Evolutionary conservation across 352 stramenopile genomes (phyloP).

Genomic region (Pythium volutum): DNA sequence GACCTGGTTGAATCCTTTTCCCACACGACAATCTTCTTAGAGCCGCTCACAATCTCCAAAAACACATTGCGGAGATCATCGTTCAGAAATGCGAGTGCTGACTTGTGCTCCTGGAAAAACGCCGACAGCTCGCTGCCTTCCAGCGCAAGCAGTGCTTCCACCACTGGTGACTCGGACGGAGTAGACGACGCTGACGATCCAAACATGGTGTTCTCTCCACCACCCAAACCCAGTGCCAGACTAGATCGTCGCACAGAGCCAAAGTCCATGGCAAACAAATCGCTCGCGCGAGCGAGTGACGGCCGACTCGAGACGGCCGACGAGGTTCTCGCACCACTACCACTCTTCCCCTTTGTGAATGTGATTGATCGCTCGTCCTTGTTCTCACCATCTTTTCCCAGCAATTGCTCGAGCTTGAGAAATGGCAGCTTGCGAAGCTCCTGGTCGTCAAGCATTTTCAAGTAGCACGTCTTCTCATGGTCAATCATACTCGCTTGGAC

Average conservation of each 20-base stretch:
- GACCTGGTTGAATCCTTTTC: slow-evolving; percentile 43
- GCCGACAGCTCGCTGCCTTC: slow-evolving; percentile 36
- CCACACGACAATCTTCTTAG: slow-evolving; percentile 61
- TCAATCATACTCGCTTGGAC: slow-evolving; percentile 53
- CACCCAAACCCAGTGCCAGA: slow-evolving; percentile 24
- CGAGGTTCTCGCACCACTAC: slow-evolving; percentile 1
- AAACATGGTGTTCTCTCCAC: background rate
- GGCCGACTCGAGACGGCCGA: slow-evolving; percentile 4
- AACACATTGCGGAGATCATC: slow-evolving; percentile 41
- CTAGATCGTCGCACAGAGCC: slow-evolving; percentile 31
- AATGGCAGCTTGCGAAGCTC: slow-evolving; percentile 48
- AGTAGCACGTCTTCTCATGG: slow-evolving; percentile 75
- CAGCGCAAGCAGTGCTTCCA: slow-evolving; percentile 21
- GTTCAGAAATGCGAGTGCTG: slow-evolving; percentile 51
- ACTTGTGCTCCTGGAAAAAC: slow-evolving; percentile 62
- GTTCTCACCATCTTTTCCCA: slow-evolving; percentile 31
- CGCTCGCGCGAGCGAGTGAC: slow-evolving; percentile 53
- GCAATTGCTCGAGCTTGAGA: slow-evolving; percentile 45
- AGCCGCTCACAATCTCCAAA: slow-evolving; percentile 41
- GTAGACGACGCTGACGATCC: background rate
- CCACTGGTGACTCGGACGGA: background rate
- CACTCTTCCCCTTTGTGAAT: slow-evolving; percentile 22
- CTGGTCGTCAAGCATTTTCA: slow-evolving; percentile 64
- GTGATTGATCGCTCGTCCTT: slow-evolving; percentile 20
- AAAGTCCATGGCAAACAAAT: slow-evolving; percentile 74